Evolutionary conservation across 352 stramenopile genomes (phyloP).

Genomic region (Phytophthora parvispora): DNA sequence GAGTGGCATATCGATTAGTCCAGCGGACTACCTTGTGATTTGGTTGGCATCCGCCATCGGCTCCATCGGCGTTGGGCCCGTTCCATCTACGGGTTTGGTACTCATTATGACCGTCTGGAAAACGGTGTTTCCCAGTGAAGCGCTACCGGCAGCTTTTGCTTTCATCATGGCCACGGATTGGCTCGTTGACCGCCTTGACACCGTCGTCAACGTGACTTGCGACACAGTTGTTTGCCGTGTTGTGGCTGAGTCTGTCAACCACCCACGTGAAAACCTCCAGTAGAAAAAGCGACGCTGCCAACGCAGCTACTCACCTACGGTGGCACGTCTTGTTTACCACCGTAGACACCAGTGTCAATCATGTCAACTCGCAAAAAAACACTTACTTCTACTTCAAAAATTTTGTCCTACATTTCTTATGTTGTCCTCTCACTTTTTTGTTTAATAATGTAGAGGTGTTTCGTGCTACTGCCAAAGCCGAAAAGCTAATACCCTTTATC

Average conservation of each 20-base stretch:
- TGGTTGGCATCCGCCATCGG: slow-evolving; percentile 66
- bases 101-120: slow-evolving; percentile 81
- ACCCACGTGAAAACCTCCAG: slow-evolving; percentile 17
- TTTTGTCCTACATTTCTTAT: too few species aligned
- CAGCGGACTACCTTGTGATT: slow-evolving; percentile 58
- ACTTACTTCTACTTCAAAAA: too few species aligned
- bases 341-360: too few species aligned
- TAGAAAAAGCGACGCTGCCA: slow-evolving; percentile 5
- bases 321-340: too few species aligned
- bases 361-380: too few species aligned
- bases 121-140: slow-evolving; percentile 54
- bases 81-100: slow-evolving; percentile 71
- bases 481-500: too few species aligned
- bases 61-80: slow-evolving; percentile 72
- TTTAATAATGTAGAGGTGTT: too few species aligned
- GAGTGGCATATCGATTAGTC: slow-evolving; percentile 45
- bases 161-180: slow-evolving; percentile 73
- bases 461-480: too few species aligned
- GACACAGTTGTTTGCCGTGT: slow-evolving; percentile 70
- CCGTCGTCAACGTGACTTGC: slow-evolving; percentile 68
- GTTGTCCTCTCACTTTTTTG: too few species aligned
- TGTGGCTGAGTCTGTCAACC: slow-evolving; percentile 40
- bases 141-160: slow-evolving; percentile 56
- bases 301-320: too few species aligned
- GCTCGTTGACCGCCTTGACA: slow-evolving; percentile 68